A percentile compares a stretch with the other conserved stretches of the same genome.
Conservation (phyloP, 768 basidiomycete species). For the Daedalea quercina region DNA sequence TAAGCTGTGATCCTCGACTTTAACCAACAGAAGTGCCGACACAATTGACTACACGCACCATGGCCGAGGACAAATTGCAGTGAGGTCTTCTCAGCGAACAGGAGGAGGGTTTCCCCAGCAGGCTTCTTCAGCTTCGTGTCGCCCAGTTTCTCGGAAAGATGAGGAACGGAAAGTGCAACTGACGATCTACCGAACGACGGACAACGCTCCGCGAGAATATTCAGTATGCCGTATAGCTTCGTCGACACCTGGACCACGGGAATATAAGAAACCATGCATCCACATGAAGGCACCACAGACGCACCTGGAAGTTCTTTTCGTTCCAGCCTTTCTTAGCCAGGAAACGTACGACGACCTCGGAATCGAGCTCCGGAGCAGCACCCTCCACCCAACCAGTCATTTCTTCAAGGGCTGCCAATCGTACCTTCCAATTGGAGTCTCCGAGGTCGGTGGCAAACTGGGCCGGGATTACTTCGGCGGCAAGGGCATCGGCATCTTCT, state of each 20-base stretch:
- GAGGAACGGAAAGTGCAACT: constrained; percentile 71
- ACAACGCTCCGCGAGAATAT: constrained; percentile 65
- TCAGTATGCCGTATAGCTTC: constrained; percentile 79
- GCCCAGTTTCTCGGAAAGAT: constrained; percentile 90
- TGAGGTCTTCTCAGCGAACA: constrained; percentile 89
- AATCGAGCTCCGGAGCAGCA: constrained; percentile 60
- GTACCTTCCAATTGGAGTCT: constrained; percentile 92
- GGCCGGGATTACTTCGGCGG: constrained; percentile 64
- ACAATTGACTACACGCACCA: constrained; percentile 41
- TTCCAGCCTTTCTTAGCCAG: constrained; percentile 91
- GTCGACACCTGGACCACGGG: constrained; percentile 63
- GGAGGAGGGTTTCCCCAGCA: constrained; percentile 77
- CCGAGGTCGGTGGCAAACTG: constrained; percentile 64
- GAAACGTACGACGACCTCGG: constrained; percentile 83
- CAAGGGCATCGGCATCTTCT: constrained; percentile 86
- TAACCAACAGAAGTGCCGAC: constrained; percentile 7
- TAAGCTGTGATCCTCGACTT: constrained; percentile 53
- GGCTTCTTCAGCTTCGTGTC: constrained; percentile 97
- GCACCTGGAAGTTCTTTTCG: constrained; percentile 98
- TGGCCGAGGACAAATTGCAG: constrained; percentile 91
- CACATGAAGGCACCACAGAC: background rate
- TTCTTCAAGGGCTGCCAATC: constrained; percentile 83
- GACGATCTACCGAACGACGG: constrained; percentile 84
- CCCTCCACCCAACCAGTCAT: constrained; percentile 79
- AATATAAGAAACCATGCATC: constrained; percentile 2